Evolutionary conservation across 768 basidiomycete genomes (phyloP), one percentile per base, ranked within the genome.

Genomic region (Gloeopeniophorella convolvens): DNA sequence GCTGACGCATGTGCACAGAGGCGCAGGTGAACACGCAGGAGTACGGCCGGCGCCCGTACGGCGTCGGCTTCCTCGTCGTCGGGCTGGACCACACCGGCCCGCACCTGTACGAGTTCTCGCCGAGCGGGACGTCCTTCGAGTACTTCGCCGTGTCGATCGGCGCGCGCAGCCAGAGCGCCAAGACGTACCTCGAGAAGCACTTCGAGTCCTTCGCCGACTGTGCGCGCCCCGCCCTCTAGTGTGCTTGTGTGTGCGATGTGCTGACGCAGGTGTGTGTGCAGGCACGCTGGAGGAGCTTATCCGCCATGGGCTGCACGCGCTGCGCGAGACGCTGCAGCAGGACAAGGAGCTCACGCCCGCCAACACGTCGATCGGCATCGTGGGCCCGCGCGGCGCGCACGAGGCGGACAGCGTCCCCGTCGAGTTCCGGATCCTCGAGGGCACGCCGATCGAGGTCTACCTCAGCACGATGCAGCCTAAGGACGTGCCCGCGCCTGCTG

Each of bases 131-230:
- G 64, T 90, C 91, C 18, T 97, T 95, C 65, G 95, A 98, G 67
- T 99, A 97, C 70, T 91, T 83, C 65, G 96, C 96, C 41, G 94
- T 97, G 80, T 95, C 93, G 33, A 99, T 99, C 67, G 96, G 96
- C 44, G 95, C 95, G 12, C 82, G 96, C 43, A 93, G 89, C 68
- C 96, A 99, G 70, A 95, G 91, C 60, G 95, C 96, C 42, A 98
- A 97, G 71, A 99, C 96, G 11, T 99, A 98, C 67, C 74, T 99
- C 31, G 96, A 99, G 74, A 90, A 87, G 67, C 83, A 98, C 63
- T 96, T 82, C 61, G 85, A 89, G 66, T 79, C 75, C 60, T 99
- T 97, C 63, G 74, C 76, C 4, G 83, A 91, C 65, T 83, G 93
- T 96, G 57, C 58, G 89, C 75, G 26, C 27, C 54, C 40, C 24